Conservation (phyloP, 2,329 filamentous ascomycete species). For the Ascochyta koolunga region DNA sequence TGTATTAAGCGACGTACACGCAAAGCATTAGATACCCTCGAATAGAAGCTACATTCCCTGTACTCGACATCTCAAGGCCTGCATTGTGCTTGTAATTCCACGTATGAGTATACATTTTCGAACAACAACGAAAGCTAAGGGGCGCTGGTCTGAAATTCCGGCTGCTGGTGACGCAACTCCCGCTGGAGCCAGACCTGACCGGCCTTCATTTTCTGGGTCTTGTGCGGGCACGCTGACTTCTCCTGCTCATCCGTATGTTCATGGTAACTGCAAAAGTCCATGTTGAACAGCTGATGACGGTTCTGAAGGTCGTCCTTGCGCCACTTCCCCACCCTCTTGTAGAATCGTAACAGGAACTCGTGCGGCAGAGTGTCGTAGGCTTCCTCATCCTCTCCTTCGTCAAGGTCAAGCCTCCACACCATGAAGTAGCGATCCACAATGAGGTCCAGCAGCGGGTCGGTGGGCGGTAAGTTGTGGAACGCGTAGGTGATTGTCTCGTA, state of each 20-base stretch:
- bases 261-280: constrained; percentile 15
- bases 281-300: constrained; percentile 12
- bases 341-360: constrained; percentile 11
- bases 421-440: constrained; percentile 19
- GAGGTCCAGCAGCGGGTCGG: constrained; percentile 13
- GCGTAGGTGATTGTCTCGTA: constrained; percentile 15
- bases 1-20: constrained; percentile 8
- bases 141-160: background rate
- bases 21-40: constrained; percentile 16
- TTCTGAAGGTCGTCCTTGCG: constrained; percentile 5
- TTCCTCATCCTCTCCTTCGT: constrained; percentile 11
- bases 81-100: too few relatives aligned
- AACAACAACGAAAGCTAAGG: background rate
- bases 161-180: background rate
- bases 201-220: constrained; percentile 8
- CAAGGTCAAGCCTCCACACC: constrained; percentile 12
- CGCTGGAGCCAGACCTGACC: constrained; percentile 6
- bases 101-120: background rate
- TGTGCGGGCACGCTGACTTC: constrained; percentile 1
- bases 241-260: constrained; percentile 7
- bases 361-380: constrained; percentile 6
- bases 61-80: background rate
- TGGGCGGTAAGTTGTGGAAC: constrained; percentile 16
- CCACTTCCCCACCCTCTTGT: constrained; percentile 12
- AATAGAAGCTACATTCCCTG: background rate